Evolutionary conservation across 2,329 filamentous ascomycete species (phyloP), one percentile per base, ranked within the genome.

Genomic region (Xylaria sp.): DNA sequence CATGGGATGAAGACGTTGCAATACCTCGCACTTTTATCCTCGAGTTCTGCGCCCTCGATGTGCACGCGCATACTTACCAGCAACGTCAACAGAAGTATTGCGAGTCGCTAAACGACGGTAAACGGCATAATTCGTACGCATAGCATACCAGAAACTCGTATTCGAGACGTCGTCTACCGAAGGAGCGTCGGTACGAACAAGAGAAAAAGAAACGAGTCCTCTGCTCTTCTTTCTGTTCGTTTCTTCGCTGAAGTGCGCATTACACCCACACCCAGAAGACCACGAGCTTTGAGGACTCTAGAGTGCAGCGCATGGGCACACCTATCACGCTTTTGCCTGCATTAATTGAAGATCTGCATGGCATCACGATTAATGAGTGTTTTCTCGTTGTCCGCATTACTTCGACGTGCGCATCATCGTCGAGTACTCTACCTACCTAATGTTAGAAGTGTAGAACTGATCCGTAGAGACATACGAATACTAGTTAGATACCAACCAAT

Each of bases 121-220:
- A 30, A 30, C 23, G 54, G 54, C 54, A 61, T 63, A n/a, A 53
- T 19, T 30, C 23, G 23, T 30, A 30, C 23, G 23, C 23, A 30
- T 30, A 30, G 23, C 23, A 30, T 30, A 2, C 23, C 23, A 55
- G 2, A 57, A 55, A 47, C 19, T 13, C 59, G 61, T 59, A 51
- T 61, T 57, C 35, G 42, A 48, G 23, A 56, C 30, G 48, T 61
- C 37, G 30, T 47, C 56, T 42, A 52, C 54, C 19, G 18, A 55
- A 18, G 9, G 30, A 50, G 59, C 51, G 23, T 30, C 23, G 4
- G 23, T 30, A 30, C 23, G 23, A 5, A 30, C 23, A 3, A 30
- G 23, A 30, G 23, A 5, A 30, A 30, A 30, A 30, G 23, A 30
- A 30, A 30, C 4, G 4, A 5, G 23, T 30, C 23, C 23, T 30